Base-by-base conservation (phyloP, 257 asterid species). In the Salvia splendens region DNA sequence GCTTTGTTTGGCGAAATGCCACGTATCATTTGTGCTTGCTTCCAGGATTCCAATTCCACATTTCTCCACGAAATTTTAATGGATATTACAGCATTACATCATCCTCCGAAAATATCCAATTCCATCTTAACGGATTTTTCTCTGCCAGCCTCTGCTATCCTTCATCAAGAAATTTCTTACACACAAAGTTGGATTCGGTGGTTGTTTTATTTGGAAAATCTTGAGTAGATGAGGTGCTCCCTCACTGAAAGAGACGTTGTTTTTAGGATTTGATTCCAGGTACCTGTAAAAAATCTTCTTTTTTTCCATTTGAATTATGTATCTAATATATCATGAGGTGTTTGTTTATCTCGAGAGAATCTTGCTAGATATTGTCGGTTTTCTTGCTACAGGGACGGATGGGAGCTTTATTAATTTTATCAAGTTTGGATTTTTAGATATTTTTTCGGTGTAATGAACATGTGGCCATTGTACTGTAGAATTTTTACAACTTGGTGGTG, bases 381-480 rank as follows among this genome's bases (percentile, higher is more conserved):
- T 59, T 57, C 28, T 68, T 51, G 54, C 20, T 46, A 49, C 59
- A 15, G 5, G 16, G 45, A 55, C 40, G 33, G 17, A 17, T 64
- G 62, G 50, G 33, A 30, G 17, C 46, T 12, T 32, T 20, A 38
- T 53, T 60, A 40, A 51, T 73, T 40, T 36, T 24, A 12, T 52
- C 46, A 77, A 46, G 50, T 54, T 63, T 72, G 67, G 76, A 64
- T 59, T 75, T 72, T 75, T 35, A 12, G 69, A 68, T 80, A 57
- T 61, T 73, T 61, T 73, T 51, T 42, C n/a, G 46, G 33, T 16
- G 47, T 65, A 8, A 78, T 77, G 67, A 78, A 73, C 66, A 61
- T 77, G 81, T 79, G 92, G 86, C 63, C 30, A 24, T 24, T 24
- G 30, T 24, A 1, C 24, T 20, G 65, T 67, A 79, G 82, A 74